phyloP scores from a whole-genome alignment of 306 rosid genomes.

The Glycyrrhiza uralensis region DNA sequence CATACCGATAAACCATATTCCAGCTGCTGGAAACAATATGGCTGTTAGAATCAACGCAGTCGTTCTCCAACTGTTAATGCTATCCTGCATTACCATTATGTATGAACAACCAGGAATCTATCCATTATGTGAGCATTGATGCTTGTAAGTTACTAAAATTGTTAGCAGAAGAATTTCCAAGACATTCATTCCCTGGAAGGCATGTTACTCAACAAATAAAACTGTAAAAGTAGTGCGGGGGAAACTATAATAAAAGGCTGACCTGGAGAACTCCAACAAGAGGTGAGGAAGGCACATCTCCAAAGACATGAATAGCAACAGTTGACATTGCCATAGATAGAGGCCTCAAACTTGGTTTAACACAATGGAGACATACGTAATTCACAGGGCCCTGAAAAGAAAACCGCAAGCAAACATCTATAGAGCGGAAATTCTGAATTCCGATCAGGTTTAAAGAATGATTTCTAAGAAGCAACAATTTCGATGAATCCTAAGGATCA shows the following conservation, averaged over 20 bases:
- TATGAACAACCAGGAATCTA: not conserved
- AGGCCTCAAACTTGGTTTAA: constrained; percentile 80
- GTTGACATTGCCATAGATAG: constrained; percentile 80
- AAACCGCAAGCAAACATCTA: not conserved
- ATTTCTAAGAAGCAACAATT: not conserved
- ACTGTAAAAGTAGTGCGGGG: not conserved
- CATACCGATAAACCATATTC: constrained; percentile 74
- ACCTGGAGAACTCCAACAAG: constrained; percentile 89
- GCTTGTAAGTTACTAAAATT: not conserved
- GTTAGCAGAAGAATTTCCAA: not conserved
- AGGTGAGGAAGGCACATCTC: constrained; percentile 91
- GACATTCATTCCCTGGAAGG: not conserved
- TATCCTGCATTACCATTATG: constrained; percentile 50
- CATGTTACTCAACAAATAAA: not conserved
- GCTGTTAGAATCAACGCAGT: constrained; percentile 65
- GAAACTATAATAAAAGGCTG: not conserved
- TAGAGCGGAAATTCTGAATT: not conserved
- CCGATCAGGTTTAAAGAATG: not conserved
- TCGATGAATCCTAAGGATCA: not conserved
- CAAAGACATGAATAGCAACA: constrained; percentile 78
- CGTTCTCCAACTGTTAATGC: constrained; percentile 63
- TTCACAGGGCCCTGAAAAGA: constrained; percentile 78
- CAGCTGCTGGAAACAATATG: constrained; percentile 63
- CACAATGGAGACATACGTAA: constrained; percentile 62
- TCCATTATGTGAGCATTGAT: not conserved